Base-by-base conservation (phyloP, 805 yeast genomes). In the Kuraishia molischiana region DNA sequence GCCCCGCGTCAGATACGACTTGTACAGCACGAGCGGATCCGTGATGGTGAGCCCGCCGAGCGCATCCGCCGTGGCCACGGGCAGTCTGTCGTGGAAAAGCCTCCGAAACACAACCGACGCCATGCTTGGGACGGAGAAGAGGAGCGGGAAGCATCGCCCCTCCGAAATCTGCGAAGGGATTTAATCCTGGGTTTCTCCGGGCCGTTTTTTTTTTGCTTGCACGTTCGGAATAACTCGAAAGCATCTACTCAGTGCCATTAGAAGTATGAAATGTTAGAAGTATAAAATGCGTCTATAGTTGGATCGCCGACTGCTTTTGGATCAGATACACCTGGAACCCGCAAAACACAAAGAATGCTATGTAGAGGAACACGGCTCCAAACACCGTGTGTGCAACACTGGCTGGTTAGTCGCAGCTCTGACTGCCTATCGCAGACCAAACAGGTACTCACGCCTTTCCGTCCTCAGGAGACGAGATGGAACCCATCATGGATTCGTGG, bases 401-500 rank as follows among this genome's bases (percentile, higher is more conserved):
- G 38, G 5, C 28, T n/a, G 14, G 18, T 15, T 37, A 44, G 39
- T 29, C 9, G 13, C 19, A 14, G 29, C 19, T 28, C 17, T 14
- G 31, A 9, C 6, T 28, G 13, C 17, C 13, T 6, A 28, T 6
- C 5, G 17, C 17, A 28, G 31, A 9, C 5, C 17, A 34, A 24
- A 3, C 9, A n/a, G 32, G 3, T 34, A 64, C 70, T 54, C 50
- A 63, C 72, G 92, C 95, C 44, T 77, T 77, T 13, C 97, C 97
- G 54, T 92, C 92, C 48, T 74, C 85, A 11, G 98, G 98, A 54
- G 89, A 95, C 48, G 69, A 78, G 43, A 77, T 76, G 29, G 95
- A 84, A 4, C 98, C 98, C 65, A 87, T 79, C 83, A 90, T 80
- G 17, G 94, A 72, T 63, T 90, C 97, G 57, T 85, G 94, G 47